Conservation (phyloP, 1,284 basidiomycete species). For the Ceratobasidium sp. region DNA sequence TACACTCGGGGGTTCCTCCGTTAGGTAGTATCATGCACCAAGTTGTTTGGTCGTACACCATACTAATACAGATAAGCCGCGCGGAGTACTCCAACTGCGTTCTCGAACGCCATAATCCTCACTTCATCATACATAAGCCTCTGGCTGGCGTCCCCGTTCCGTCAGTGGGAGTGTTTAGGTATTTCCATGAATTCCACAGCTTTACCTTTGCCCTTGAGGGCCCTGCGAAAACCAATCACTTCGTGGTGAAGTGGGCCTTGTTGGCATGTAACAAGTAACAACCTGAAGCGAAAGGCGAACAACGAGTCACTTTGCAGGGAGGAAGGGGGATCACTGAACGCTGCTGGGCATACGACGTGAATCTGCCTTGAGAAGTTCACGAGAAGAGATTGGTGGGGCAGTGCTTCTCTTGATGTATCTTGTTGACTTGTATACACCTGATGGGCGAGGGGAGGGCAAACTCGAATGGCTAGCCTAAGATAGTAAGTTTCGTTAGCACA, state of each 20-base stretch:
- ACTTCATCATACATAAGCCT: neutral
- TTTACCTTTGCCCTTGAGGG: neutral
- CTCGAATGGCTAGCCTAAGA: neutral
- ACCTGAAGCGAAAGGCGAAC: constrained; percentile 3
- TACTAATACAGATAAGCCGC: no score
- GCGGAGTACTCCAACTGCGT: constrained; percentile 9
- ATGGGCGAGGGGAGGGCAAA: constrained; percentile 16
- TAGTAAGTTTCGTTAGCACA: neutral
- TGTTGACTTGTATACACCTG: constrained; percentile 10
- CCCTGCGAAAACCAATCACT: neutral
- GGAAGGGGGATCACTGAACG: constrained; percentile 22
- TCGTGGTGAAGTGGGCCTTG: constrained; percentile 17
- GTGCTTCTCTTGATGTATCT: neutral
- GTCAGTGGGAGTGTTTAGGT: constrained; percentile 5
- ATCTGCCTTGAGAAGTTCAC: no score
- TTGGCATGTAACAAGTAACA: constrained; percentile 9
- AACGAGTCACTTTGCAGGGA: constrained; percentile 6
- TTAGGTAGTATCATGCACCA: no score
- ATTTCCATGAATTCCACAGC: constrained; percentile 3
- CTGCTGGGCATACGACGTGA: no score
- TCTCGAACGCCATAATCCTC: constrained; percentile 16
- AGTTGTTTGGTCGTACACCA: no score
- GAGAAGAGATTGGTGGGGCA: neutral
- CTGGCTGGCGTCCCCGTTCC: constrained; percentile 12
- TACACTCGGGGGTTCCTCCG: no score